These are phyloP conservation scores for Pseudopediastrum boryanum DNA, from an alignment of 139 green algal genomes.

Conservation along the genomic window DNA sequence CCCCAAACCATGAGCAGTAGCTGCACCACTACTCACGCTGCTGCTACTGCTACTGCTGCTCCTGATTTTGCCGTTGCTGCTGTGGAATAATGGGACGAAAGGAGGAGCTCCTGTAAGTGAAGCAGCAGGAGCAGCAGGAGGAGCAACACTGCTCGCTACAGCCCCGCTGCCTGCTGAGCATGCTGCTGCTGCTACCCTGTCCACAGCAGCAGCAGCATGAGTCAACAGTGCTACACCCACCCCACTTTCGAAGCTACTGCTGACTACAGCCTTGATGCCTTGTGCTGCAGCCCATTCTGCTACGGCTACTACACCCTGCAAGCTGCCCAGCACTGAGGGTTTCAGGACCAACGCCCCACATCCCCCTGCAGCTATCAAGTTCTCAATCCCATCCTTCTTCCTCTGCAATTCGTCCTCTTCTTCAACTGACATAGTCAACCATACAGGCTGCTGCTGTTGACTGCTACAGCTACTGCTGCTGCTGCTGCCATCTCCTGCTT, in stretches of 20 bases:
- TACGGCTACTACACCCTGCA: constrained; percentile 58
- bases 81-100: too few relatives aligned
- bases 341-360: constrained; percentile 87
- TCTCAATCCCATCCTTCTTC: background rate
- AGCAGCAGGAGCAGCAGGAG: background rate
- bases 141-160: background rate
- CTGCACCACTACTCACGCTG: background rate
- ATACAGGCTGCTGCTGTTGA: too few relatives aligned
- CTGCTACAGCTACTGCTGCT: too few relatives aligned
- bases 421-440: too few relatives aligned
- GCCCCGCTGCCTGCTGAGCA: background rate
- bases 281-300: constrained; percentile 39
- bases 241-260: constrained; percentile 81
- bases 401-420: background rate
- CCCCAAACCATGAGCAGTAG: constrained; percentile 70
- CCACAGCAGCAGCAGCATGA: constrained; percentile 65
- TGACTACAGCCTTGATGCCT: constrained; percentile 69
- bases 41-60: background rate
- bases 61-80: too few relatives aligned
- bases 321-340: constrained; percentile 74
- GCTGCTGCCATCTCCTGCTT: too few relatives aligned
- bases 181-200: constrained; percentile 14
- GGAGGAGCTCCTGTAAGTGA: too few relatives aligned
- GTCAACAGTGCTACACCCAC: constrained; percentile 65
- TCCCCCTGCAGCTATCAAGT: constrained; percentile 3